Conservation (phyloP, 2,329 filamentous ascomycete genomes). For the Keithomyces neogunnii region DNA sequence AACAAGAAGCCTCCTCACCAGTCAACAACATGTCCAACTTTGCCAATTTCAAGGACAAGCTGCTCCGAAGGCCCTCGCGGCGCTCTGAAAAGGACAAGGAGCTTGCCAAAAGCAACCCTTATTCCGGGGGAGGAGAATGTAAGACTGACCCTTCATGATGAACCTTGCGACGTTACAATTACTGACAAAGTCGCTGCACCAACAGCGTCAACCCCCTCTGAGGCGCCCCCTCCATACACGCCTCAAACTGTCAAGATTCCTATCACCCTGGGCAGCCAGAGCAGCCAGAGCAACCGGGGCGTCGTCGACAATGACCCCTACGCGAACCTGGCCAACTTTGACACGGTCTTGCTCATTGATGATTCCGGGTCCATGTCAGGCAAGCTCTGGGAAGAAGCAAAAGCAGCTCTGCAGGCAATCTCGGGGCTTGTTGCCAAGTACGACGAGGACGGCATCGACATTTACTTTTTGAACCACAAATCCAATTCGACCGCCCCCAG, state of each 20-base stretch:
- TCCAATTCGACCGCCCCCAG: conserved; percentile 28
- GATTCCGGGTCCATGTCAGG: conserved; percentile 85
- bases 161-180: too few relatives aligned
- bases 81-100: not conserved
- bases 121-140: not conserved
- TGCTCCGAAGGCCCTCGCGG: not conserved
- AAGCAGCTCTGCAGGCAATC: conserved; percentile 61
- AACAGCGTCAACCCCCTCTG: not conserved
- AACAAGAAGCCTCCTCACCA: too few relatives aligned
- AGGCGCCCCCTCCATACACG: not conserved
- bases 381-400: conserved; percentile 66
- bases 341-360: conserved; percentile 86
- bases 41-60: not conserved
- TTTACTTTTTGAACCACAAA: conserved; percentile 79
- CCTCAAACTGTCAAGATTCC: not conserved
- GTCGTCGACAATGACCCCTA: conserved; percentile 55
- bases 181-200: too few relatives aligned
- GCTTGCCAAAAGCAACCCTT: not conserved
- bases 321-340: conserved; percentile 68
- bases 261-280: too few relatives aligned
- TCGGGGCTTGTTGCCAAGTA: conserved; percentile 72
- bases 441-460: conserved; percentile 78
- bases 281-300: not conserved
- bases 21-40: not conserved
- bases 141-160: too few relatives aligned